phyloP scores from a whole-genome alignment of 371 early-diverging fungal genomes.

The Syncephalastrum contaminatum region DNA sequence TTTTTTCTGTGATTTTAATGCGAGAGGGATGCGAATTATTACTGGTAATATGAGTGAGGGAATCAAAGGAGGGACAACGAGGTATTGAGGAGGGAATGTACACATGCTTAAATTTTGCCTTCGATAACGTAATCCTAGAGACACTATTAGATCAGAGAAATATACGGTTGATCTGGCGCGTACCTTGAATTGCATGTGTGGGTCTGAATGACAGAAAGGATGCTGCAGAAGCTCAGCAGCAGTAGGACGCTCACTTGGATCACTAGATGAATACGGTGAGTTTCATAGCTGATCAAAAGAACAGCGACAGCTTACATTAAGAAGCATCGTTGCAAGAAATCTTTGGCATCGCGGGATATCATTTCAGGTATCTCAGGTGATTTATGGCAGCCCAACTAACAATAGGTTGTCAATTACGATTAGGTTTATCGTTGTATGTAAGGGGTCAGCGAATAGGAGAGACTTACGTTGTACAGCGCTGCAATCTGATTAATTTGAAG shows the following conservation, averaged over 20 bases:
- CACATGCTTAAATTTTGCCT: conserved; percentile 23
- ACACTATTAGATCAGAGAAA: background rate
- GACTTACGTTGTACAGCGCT: conserved; percentile 66
- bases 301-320: conserved; percentile 38
- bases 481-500: conserved; percentile 80
- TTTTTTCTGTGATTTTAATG: conserved; percentile 6
- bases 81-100: background rate
- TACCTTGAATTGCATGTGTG: conserved; percentile 50
- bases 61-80: background rate
- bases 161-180: background rate
- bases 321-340: conserved; percentile 70
- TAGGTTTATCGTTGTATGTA: background rate
- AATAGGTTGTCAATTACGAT: conserved; percentile 1
- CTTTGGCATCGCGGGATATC: conserved; percentile 60
- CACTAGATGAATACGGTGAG: conserved; percentile 26
- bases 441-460: background rate
- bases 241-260: conserved; percentile 65
- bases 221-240: conserved; percentile 60
- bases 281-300: background rate
- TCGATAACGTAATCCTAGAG: conserved; percentile 27
- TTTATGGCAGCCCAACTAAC: conserved; percentile 18
- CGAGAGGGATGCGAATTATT: background rate
- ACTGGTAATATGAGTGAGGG: background rate
- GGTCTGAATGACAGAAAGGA: conserved; percentile 45
- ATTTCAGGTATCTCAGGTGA: conserved; percentile 68